These are phyloP conservation scores for Spiraea crenata DNA, from an alignment of 331 rosid genomes.

Conservation along the genomic window DNA sequence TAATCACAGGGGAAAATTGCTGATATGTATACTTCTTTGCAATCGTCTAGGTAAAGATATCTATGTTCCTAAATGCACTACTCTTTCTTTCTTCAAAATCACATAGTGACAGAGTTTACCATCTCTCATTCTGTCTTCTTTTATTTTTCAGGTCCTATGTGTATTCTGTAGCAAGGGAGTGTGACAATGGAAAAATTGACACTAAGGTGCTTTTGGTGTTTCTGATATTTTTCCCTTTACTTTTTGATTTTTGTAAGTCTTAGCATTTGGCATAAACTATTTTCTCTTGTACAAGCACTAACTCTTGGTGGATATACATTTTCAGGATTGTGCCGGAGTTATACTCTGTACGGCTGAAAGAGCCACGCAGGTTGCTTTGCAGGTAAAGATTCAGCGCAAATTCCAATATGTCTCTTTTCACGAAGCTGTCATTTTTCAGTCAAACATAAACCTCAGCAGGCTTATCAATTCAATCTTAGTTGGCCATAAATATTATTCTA, in stretches of 20 bases:
- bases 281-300: not conserved
- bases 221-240: not conserved
- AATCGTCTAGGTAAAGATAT: slow-evolving; percentile 73
- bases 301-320: slow-evolving; percentile 7
- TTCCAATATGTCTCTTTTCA: not conserved
- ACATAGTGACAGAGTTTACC: slow-evolving; percentile 21
- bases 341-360: slow-evolving; percentile 84
- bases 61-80: slow-evolving; percentile 16
- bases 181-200: slow-evolving; percentile 73
- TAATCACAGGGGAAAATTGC: slow-evolving; percentile 87
- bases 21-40: slow-evolving; percentile 88
- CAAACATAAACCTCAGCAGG: not conserved
- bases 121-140: slow-evolving; percentile 16
- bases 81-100: slow-evolving; percentile 6
- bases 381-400: slow-evolving; percentile 42
- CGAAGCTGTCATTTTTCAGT: not conserved
- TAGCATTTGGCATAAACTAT: not conserved
- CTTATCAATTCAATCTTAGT: not conserved
- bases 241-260: slow-evolving; percentile 4
- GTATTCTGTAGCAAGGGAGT: slow-evolving; percentile 94
- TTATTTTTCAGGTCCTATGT: slow-evolving; percentile 67
- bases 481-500: not conserved
- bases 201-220: slow-evolving; percentile 56
- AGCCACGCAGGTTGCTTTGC: slow-evolving; percentile 94
- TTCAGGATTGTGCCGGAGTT: slow-evolving; percentile 97